These are phyloP conservation scores for Phytophthora colocasiae DNA, from an alignment of 352 stramenopile genomes.

Conservation along the genomic window DNA sequence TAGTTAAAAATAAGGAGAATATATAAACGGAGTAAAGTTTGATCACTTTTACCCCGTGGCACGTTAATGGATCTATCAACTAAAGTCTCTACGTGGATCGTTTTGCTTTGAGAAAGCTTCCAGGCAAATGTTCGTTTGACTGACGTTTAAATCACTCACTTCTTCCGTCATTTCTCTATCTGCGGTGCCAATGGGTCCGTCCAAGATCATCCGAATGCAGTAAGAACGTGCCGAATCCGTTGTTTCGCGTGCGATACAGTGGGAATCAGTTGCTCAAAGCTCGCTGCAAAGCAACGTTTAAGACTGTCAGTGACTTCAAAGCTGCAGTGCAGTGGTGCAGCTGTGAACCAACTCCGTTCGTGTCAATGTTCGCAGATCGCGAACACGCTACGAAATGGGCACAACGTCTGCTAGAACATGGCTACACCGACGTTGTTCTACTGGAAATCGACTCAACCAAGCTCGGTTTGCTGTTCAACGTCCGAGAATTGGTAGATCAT, in stretches of 20 bases:
- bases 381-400: constrained; percentile 13
- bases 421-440: constrained; percentile 16
- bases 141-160: too few species aligned
- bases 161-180: too few species aligned
- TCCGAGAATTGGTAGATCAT: constrained; percentile 14
- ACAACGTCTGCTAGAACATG: constrained; percentile 10
- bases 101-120: too few species aligned
- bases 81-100: too few species aligned
- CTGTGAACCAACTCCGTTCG: constrained; percentile 22
- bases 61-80: background rate
- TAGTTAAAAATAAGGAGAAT: too few species aligned
- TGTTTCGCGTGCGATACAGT: constrained; percentile 19
- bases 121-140: too few species aligned
- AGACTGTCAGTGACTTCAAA: constrained; percentile 12
- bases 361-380: constrained; percentile 15
- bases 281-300: constrained; percentile 7
- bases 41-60: too few species aligned
- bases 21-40: too few species aligned
- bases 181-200: background rate
- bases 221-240: background rate
- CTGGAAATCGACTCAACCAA: constrained; percentile 11
- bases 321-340: constrained; percentile 11
- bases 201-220: too few species aligned
- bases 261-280: constrained; percentile 15
- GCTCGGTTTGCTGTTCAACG: constrained; percentile 7